Evolutionary conservation across 257 asterid genomes (phyloP).

Genomic region (Ballota nigra): DNA sequence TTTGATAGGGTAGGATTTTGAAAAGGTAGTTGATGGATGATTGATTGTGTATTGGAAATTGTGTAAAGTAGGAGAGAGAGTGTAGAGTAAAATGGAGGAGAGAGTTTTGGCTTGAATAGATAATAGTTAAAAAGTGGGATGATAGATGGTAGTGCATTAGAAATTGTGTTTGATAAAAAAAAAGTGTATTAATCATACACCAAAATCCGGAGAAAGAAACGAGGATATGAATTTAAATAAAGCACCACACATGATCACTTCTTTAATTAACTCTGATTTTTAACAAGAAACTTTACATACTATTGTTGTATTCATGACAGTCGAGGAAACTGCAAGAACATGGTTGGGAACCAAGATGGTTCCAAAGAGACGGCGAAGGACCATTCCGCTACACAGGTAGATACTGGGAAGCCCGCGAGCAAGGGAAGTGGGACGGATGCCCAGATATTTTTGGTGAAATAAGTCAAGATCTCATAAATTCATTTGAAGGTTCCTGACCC

Average conservation of each 20-base stretch:
- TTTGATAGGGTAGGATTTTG: too few relatives aligned
- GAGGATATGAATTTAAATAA: too few relatives aligned
- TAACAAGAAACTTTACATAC: background rate
- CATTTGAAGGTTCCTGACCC: slow-evolving; percentile 47
- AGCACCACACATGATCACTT: background rate
- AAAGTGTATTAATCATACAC: too few relatives aligned
- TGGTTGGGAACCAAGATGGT: slow-evolving; percentile 97
- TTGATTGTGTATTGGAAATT: too few relatives aligned
- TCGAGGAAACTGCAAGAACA: slow-evolving; percentile 88
- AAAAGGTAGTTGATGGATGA: too few relatives aligned
- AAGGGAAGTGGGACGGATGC: slow-evolving; percentile 69
- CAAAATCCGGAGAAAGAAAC: too few relatives aligned
- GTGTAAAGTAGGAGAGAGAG: too few relatives aligned
- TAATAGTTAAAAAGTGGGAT: too few relatives aligned
- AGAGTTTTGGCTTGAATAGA: too few relatives aligned
- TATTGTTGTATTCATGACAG: slow-evolving; percentile 32
- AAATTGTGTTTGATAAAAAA: too few relatives aligned
- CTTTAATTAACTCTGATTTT: background rate
- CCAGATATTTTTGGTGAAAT: slow-evolving; percentile 75
- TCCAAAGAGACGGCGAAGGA: slow-evolving; percentile 57
- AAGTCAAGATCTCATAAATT: slow-evolving; percentile 42
- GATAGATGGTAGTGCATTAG: too few relatives aligned
- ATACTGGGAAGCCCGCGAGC: slow-evolving; percentile 91
- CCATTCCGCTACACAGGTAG: slow-evolving; percentile 67
- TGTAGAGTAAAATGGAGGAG: too few relatives aligned